These are phyloP conservation scores for Penicillium glabrum DNA, from an alignment of 2,329 filamentous ascomycete species.

Conservation along the genomic window DNA sequence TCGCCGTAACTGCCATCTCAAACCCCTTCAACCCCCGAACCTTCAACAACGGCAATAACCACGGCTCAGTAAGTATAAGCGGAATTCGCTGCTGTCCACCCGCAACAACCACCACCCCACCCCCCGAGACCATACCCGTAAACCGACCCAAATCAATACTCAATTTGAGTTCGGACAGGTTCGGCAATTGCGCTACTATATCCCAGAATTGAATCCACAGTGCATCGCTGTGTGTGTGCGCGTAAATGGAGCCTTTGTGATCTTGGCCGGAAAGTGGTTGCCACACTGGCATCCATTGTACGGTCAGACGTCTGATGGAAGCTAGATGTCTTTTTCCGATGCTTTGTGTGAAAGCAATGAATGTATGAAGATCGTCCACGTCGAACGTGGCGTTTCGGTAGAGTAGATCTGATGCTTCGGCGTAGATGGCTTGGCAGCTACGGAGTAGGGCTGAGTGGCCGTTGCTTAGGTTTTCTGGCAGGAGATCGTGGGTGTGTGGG, in stretches of 20 bases:
- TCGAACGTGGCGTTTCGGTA: conserved; percentile 35
- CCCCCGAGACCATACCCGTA: conserved; percentile 15
- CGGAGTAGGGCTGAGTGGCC: conserved; percentile 28
- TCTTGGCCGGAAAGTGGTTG: conserved; percentile 32
- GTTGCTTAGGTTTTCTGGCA: conserved; percentile 26
- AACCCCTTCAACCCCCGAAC: conserved; percentile 31
- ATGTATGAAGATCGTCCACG: conserved; percentile 38
- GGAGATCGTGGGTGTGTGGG: conserved; percentile 32
- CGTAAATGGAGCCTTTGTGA: conserved; percentile 32
- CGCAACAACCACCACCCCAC: conserved; percentile 11
- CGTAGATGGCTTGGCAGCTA: conserved; percentile 36
- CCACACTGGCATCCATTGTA: conserved; percentile 39
- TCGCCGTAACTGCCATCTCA: conserved; percentile 35
- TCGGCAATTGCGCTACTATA: conserved; percentile 18
- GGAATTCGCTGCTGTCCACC: conserved; percentile 25
- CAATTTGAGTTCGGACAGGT: conserved; percentile 23
- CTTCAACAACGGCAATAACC: conserved; percentile 30
- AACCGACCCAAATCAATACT: conserved; percentile 35
- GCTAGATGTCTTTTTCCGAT: conserved; percentile 20
- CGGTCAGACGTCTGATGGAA: conserved; percentile 24
- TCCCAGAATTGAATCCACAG: conserved; percentile 35
- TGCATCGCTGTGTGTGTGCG: conserved; percentile 37
- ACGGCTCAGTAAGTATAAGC: conserved; percentile 26
- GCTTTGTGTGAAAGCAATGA: conserved; percentile 31
- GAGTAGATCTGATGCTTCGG: conserved; percentile 30